Conservation (phyloP, 2,329 filamentous ascomycete genomes). For the Domatiomyces globalis region DNA sequence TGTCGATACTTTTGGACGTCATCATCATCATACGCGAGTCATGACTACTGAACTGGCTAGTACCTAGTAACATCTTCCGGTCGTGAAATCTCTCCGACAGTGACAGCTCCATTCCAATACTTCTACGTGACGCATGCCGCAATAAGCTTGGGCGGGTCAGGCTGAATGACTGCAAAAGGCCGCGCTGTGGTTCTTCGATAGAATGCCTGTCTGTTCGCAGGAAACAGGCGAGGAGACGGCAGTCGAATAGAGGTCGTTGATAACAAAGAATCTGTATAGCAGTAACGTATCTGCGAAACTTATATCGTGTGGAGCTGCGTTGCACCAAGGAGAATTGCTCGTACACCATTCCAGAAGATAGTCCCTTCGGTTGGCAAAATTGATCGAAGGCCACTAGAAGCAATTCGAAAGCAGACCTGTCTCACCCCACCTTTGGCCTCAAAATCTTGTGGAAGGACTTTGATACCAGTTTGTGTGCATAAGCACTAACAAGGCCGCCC, state of each 20-base stretch:
- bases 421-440: background rate
- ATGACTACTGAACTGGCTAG: background rate
- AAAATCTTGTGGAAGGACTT: background rate
- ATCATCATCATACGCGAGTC: background rate
- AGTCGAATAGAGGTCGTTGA: background rate
- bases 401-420: background rate
- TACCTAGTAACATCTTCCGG: background rate
- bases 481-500: background rate
- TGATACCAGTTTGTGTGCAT: background rate
- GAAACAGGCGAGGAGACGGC: too few species aligned
- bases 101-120: background rate
- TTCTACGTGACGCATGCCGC: background rate
- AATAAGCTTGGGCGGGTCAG: background rate
- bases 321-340: background rate
- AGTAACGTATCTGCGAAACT: background rate
- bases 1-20: background rate
- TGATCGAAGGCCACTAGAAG: background rate
- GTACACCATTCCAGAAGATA: background rate
- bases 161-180: background rate
- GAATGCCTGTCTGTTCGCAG: too few species aligned
- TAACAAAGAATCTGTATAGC: background rate
- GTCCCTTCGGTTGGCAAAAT: background rate
- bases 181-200: too few species aligned
- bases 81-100: background rate
- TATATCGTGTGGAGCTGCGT: background rate